Evolutionary conservation across 2,329 filamentous ascomycete genomes (phyloP), one percentile per base, ranked within the genome.

Genomic region (Cladosporium austrohemisphaericum): DNA sequence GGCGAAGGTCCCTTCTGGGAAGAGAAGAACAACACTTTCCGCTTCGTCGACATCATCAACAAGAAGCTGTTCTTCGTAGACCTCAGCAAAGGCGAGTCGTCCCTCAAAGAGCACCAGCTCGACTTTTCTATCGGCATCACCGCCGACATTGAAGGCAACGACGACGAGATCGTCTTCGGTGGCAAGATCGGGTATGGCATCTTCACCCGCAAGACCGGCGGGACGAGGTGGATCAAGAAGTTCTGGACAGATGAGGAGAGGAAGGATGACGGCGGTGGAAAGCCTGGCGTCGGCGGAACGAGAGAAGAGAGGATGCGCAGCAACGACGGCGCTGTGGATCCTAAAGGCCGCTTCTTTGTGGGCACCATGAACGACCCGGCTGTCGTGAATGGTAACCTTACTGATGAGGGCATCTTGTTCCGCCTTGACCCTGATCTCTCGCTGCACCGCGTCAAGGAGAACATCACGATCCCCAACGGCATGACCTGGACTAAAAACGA

Each of bases 261-360:
- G 70, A 63, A 64, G 64, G 53, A 54, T 49, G 57, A 64, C 52
- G 59, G 57, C 20, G 59, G 60, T 29, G 64, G 60, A 2, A 63
- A 66, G 51, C 56, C 58, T 4, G 52, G 53, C 11, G 54, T 55
- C 71, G 77, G 65, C 70, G 60, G 55, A 52, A 58, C 51, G 19
- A 53, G 57, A 18, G 52, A 61, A 55, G 56, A 58, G 23, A 50
- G 82, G 18, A 74, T 87, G 65, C 77, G 85, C 48, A 77, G 77
- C 67, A 95, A 95, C 64, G 91, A 95, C 63, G 90, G 90, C 38
- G 85, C 83, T 4, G 82, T 88, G 44, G 90, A 95, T 63, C 83
- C 82, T 20, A 77, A 83, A 54, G 90, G 91, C 25, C 76, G 88
- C 26, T 93, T 92, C 70, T 95, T 88, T 86, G 76, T 90, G 5